Evolutionary conservation across 1,284 basidiomycete genomes (phyloP).

Genomic region (Malassezia obtusa): DNA sequence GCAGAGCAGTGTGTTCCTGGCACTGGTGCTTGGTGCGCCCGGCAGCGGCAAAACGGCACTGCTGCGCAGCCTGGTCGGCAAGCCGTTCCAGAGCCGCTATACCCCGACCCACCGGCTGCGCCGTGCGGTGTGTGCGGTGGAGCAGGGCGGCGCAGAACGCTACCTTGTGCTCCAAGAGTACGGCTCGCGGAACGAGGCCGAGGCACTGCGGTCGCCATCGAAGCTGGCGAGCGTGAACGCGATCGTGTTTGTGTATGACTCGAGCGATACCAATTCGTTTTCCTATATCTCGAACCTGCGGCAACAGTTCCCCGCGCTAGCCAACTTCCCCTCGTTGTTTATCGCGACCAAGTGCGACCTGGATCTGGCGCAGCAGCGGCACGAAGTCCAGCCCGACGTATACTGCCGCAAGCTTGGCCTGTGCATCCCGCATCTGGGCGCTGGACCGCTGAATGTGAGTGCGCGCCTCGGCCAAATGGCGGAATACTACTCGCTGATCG

Average conservation of each 20-base stretch:
- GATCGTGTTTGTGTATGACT: constrained; percentile 90
- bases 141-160: constrained; percentile 86
- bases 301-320: constrained; percentile 80
- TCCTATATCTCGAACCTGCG: constrained; percentile 88
- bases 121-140: constrained; percentile 87
- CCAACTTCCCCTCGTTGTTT: constrained; percentile 86
- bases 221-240: constrained; percentile 87
- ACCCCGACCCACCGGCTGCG: constrained; percentile 80
- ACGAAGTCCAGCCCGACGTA: constrained; percentile 95
- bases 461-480: constrained; percentile 73
- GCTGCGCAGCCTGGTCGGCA: constrained; percentile 72
- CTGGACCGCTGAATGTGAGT: constrained; percentile 38
- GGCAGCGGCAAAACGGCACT: constrained; percentile 90
- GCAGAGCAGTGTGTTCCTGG: constrained; percentile 49
- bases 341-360: constrained; percentile 98
- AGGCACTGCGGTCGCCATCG: constrained; percentile 75
- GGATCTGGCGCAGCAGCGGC: constrained; percentile 70
- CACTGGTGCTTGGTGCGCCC: constrained; percentile 86
- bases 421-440: constrained; percentile 33
- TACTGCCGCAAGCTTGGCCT: constrained; percentile 54
- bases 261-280: constrained; percentile 96
- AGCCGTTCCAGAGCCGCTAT: constrained; percentile 56
- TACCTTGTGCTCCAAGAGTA: constrained; percentile 88
- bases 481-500: constrained; percentile 79
- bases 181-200: constrained; percentile 70